Conservation (phyloP, 768 basidiomycete genomes). For the Russula foetens region DNA sequence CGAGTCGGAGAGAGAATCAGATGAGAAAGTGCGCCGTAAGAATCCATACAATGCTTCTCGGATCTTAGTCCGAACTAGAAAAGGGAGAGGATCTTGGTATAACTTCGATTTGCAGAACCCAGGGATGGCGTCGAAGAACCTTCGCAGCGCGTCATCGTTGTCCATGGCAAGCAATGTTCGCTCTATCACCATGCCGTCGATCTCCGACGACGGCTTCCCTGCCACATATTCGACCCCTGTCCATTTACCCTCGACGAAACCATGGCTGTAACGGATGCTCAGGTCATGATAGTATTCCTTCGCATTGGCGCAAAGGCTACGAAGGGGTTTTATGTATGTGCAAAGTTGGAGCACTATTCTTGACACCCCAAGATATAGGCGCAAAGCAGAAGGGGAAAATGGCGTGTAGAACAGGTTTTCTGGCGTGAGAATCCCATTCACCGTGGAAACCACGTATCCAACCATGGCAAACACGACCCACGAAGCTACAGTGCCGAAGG, state of each 20-base stretch:
- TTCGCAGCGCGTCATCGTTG: neutral
- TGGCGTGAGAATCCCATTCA: no score
- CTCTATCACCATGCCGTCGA: neutral
- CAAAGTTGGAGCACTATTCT: no score
- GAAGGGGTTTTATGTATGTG: no score
- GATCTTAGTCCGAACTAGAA: neutral
- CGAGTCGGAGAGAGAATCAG: neutral
- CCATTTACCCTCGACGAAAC: neutral
- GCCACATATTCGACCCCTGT: neutral
- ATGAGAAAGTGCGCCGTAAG: neutral
- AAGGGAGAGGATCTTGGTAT: neutral
- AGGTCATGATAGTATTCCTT: conserved; percentile 5
- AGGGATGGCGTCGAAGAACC: neutral
- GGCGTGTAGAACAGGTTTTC: no score
- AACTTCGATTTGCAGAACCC: neutral
- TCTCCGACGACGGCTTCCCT: neutral
- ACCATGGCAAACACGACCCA: no score
- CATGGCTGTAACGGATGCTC: neutral
- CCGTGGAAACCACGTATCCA: no score
- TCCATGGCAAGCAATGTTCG: neutral
- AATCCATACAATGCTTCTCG: neutral
- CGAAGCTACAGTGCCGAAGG: no score
- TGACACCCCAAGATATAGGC: no score
- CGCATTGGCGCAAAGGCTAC: no score
- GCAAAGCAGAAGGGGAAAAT: no score